A percentile compares a stretch with the other conserved stretches of the same genome.
Conservation (phyloP, 164 flowering plant species). For the Liquidambar formosana region DNA sequence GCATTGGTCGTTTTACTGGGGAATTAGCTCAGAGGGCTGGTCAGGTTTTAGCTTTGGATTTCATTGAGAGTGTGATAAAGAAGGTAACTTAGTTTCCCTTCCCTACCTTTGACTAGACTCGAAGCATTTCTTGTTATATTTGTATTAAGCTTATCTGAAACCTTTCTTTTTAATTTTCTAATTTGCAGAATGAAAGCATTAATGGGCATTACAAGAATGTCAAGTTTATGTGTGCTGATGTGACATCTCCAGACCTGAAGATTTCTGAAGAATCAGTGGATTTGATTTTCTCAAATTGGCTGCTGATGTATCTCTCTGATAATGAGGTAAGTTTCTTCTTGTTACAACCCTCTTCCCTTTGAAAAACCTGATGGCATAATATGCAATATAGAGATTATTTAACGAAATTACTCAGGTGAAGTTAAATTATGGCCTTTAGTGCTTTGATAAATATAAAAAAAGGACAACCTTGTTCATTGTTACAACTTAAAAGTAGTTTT, state of each 20-base stretch:
- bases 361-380: no score
- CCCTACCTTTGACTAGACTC: no score
- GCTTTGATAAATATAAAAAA: not conserved
- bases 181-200: constrained; percentile 71
- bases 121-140: no score
- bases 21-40: constrained; percentile 86
- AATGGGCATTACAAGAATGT: constrained; percentile 83
- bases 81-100: no score
- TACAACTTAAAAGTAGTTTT: no score
- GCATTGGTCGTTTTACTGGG: constrained; percentile 94
- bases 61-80: constrained; percentile 83
- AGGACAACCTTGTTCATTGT: not conserved
- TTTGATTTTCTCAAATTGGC: constrained; percentile 89
- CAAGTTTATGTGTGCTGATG: constrained; percentile 90
- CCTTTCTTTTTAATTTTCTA: constrained; percentile 5
- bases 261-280: constrained; percentile 71
- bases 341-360: not conserved
- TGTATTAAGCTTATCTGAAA: constrained; percentile 4
- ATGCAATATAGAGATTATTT: not conserved
- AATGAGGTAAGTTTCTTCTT: constrained; percentile 55
- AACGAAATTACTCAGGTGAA: no score
- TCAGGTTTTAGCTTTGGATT: constrained; percentile 74
- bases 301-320: constrained; percentile 93
- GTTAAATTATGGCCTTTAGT: not conserved
- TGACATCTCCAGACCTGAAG: constrained; percentile 71